Evolutionary conservation across 148 eudicot genomes (phyloP).

Genomic region (Fagopyrum esculentum): DNA sequence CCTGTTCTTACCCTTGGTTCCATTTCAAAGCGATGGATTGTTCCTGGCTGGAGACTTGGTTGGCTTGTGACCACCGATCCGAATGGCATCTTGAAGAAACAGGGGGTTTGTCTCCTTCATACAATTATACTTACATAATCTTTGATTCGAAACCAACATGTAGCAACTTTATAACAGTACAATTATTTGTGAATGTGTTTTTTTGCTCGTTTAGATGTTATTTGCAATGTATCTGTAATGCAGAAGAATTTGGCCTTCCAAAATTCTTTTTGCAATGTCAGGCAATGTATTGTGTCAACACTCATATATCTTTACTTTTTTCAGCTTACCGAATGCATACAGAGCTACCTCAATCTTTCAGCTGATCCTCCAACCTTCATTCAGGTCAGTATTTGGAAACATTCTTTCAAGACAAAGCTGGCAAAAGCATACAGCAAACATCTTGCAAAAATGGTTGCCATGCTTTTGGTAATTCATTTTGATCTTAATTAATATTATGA

Average conservation of each 20-base stretch:
- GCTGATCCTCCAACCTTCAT: slow-evolving; percentile 59
- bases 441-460: neutral
- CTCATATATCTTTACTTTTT: neutral
- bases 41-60: slow-evolving; percentile 50
- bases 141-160: neutral
- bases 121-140: neutral
- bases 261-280: too few species aligned
- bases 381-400: slow-evolving; percentile 35
- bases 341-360: slow-evolving; percentile 30
- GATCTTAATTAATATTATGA: neutral
- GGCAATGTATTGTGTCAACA: too few species aligned
- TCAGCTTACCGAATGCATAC: slow-evolving; percentile 48
- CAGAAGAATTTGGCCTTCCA: neutral
- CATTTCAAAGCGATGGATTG: slow-evolving; percentile 39
- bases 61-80: slow-evolving; percentile 39
- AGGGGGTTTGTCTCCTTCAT: slow-evolving; percentile 17
- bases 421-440: neutral
- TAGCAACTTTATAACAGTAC: neutral
- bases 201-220: neutral
- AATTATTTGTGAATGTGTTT: neutral
- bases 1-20: slow-evolving; percentile 39
- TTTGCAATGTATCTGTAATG: neutral
- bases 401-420: neutral
- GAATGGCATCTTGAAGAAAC: slow-evolving; percentile 20
- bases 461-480: neutral